Evolutionary conservation across 1,284 basidiomycete genomes (phyloP).

Genomic region (Limonomyces culmigenus): DNA sequence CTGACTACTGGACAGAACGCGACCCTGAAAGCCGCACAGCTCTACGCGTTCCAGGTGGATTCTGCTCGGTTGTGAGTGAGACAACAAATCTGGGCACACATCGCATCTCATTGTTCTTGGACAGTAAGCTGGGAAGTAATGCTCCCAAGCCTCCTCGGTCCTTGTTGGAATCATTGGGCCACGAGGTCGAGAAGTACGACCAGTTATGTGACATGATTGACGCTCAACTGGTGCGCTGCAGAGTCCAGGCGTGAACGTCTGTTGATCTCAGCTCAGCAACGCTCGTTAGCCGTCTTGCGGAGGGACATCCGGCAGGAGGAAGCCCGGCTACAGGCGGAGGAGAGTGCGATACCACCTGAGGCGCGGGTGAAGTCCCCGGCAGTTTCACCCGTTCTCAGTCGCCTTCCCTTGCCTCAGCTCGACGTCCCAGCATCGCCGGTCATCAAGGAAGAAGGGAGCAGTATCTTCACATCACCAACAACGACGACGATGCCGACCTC

Average conservation of each 20-base stretch:
- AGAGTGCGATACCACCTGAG: slow-evolving; percentile 14
- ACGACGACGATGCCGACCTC: slow-evolving; percentile 8
- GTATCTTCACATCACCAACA: neutral
- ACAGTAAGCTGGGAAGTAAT: too few relatives aligned
- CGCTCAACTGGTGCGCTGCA: slow-evolving; percentile 36
- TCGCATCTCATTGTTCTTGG: too few relatives aligned
- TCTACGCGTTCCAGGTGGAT: slow-evolving; percentile 52
- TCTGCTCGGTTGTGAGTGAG: slow-evolving; percentile 44
- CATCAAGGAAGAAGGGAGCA: neutral
- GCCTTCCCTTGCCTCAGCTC: slow-evolving; percentile 8
- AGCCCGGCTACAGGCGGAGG: slow-evolving; percentile 26
- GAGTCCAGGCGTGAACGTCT: too few relatives aligned
- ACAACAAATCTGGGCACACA: too few relatives aligned
- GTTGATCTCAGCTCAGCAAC: slow-evolving; percentile 24
- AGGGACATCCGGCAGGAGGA: slow-evolving; percentile 44
- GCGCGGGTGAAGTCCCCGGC: slow-evolving; percentile 7
- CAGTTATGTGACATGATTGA: slow-evolving; percentile 63
- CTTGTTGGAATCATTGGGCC: slow-evolving; percentile 42
- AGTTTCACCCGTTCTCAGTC: slow-evolving; percentile 7
- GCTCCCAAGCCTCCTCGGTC: slow-evolving; percentile 46
- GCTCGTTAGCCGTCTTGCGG: slow-evolving; percentile 51
- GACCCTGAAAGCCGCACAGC: slow-evolving; percentile 48
- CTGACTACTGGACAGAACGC: too few relatives aligned
- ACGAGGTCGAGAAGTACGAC: slow-evolving; percentile 60
- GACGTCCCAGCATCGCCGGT: neutral